Evolutionary conservation across 1,139 yeast species (phyloP).

Genomic region (Lodderomyces parapsilosis): DNA sequence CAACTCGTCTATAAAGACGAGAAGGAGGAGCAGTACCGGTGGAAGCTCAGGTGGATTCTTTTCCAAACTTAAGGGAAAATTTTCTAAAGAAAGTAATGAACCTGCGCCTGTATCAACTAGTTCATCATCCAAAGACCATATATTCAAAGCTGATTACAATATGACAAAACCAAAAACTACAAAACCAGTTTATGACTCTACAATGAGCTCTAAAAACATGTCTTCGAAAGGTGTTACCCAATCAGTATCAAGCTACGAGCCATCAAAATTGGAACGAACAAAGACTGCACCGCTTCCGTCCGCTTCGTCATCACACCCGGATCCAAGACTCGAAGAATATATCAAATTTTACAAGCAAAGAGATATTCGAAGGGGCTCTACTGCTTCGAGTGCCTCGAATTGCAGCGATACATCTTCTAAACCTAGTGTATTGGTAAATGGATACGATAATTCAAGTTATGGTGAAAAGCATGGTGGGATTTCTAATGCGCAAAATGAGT

Average conservation of each 20-base stretch:
- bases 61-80: conserved; percentile 37
- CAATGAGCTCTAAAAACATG: background rate
- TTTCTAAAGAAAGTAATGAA: conserved; percentile 20
- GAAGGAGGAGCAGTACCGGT: conserved; percentile 6
- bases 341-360: conserved; percentile 49
- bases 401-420: conserved; percentile 16
- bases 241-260: background rate
- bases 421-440: conserved; percentile 46
- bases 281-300: conserved; percentile 18
- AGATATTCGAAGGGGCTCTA: conserved; percentile 22
- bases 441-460: conserved; percentile 16
- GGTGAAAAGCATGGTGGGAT: conserved; percentile 4
- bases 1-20: conserved; percentile 11
- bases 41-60: conserved; percentile 30
- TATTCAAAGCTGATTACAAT: conserved; percentile 13
- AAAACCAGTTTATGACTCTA: background rate
- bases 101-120: conserved; percentile 4
- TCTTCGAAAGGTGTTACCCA: background rate
- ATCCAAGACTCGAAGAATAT: conserved; percentile 60
- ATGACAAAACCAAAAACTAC: conserved; percentile 4
- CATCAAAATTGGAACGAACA: conserved; percentile 14
- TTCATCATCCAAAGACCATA: background rate
- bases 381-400: conserved; percentile 13
- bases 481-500: conserved; percentile 1
- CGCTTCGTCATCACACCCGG: conserved; percentile 20